Evolutionary conservation across 768 basidiomycete species (phyloP), one percentile per base, ranked within the genome.

Genomic region (Naematelia encephala): DNA sequence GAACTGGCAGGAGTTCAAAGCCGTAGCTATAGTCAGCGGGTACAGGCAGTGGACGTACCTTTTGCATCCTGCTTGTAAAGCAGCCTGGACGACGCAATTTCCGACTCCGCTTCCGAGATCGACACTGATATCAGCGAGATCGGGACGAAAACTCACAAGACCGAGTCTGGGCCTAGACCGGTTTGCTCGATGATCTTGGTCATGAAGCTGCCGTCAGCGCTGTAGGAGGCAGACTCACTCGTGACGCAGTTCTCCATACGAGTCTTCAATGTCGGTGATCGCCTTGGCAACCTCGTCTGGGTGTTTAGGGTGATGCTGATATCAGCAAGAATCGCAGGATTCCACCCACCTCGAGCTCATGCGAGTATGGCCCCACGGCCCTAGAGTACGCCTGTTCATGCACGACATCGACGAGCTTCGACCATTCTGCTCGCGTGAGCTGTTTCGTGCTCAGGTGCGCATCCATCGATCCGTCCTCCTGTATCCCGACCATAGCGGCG

Each of bases 311-410:
- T 97, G 25, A 88, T 89, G 53, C 87, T 86, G 53, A 27, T 46
- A 14, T 59, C 39, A 57, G 54, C 22, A 8, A 4, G 34, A 44
- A 46, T 4, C 39, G 39, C 11, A 19, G 2, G 2, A 53, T 54
- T 85, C 68, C 85, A 75, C 97, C 93, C 65, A 86, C 84, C 69
- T 83, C 86, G 54, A 98, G 82, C 57, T 82, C 83, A 53, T 84
- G 84, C n/a, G 92, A 84, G 67, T 89, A 85, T 0, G 96, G 96
- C 4, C 93, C 93, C 1, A 97, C 92, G 16, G 86, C 85, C 25
- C 96, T 85, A 70, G 97, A 91, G 70, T 99, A 98, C 34, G 87
- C 89, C 80, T 97, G 91, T 45, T 92, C 91, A 59, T 73, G 70
- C 0, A 77, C 64, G 12, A 66, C 44, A 26, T 70, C 73, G 14